These are phyloP conservation scores for Epichloe bromicola DNA, from an alignment of 2,329 filamentous ascomycete genomes.

Conservation along the genomic window DNA sequence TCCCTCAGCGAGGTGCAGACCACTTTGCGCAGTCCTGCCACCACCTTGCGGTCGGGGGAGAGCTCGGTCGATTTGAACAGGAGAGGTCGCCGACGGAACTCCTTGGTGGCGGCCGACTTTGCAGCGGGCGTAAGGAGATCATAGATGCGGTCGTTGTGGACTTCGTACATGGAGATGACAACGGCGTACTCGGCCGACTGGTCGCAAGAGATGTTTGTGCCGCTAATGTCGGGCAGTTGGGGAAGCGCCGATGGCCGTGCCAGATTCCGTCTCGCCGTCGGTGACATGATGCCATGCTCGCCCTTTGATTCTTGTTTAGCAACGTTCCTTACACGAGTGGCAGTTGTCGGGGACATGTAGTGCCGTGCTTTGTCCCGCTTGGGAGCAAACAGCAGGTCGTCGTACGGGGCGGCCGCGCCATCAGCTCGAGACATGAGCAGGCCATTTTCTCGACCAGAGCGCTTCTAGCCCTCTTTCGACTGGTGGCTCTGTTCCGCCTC, in stretches of 20 bases:
- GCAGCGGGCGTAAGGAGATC: constrained; percentile 64
- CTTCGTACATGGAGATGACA: constrained; percentile 94
- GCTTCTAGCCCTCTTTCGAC: constrained; percentile 18
- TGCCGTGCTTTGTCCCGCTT: constrained; percentile 18
- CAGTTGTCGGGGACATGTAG: constrained; percentile 32
- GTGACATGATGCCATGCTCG: constrained; percentile 31
- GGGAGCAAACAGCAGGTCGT: constrained; percentile 13
- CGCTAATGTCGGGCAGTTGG: constrained; percentile 59
- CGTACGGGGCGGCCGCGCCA: background rate
- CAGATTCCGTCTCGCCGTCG: constrained; percentile 48
- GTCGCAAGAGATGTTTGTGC: constrained; percentile 46
- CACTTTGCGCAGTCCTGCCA: constrained; percentile 82
- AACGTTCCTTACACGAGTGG: constrained; percentile 30
- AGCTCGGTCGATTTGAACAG: constrained; percentile 86
- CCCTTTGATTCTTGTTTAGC: constrained; percentile 37
- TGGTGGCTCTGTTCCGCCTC: constrained; percentile 13
- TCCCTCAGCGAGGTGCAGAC: constrained; percentile 73
- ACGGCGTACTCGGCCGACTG: constrained; percentile 70
- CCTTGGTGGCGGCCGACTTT: constrained; percentile 50
- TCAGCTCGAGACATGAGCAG: background rate
- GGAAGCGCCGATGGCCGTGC: constrained; percentile 61
- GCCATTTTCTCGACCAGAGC: constrained; percentile 10
- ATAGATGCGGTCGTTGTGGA: constrained; percentile 97
- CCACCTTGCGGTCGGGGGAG: constrained; percentile 84
- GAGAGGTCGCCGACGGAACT: constrained; percentile 62